These are phyloP conservation scores for Neophaeococcomyces aloes DNA, from an alignment of 2,329 filamentous ascomycete species.

Conservation along the genomic window DNA sequence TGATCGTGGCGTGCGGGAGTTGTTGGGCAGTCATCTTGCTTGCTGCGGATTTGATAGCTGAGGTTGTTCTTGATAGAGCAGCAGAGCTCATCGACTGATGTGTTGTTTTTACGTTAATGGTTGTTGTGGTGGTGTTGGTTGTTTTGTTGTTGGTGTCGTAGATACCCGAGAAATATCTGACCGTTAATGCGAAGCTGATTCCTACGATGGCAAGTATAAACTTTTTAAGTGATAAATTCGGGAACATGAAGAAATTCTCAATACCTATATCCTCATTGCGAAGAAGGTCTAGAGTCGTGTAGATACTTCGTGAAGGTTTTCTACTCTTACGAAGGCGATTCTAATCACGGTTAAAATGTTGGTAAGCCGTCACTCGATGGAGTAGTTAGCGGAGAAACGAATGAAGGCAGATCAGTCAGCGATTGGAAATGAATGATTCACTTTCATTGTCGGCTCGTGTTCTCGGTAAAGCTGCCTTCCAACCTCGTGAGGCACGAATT, in stretches of 20 bases:
- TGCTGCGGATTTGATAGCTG: conserved; percentile 22
- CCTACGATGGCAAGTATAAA: conserved; percentile 1
- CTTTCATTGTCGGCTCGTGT: neutral
- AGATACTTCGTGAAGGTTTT: conserved; percentile 7
- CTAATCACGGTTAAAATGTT: conserved; percentile 1
- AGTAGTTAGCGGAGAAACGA: neutral
- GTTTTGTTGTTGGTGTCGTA: neutral
- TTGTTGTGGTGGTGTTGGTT: too few relatives aligned
- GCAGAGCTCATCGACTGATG: conserved; percentile 1
- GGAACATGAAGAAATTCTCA: conserved; percentile 5
- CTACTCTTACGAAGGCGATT: neutral
- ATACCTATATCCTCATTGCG: conserved; percentile 6
- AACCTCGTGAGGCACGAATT: too few relatives aligned
- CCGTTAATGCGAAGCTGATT: conserved; percentile 7
- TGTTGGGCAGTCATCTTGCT: conserved; percentile 46
- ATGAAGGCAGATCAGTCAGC: conserved; percentile 8
- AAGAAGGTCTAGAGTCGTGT: conserved; percentile 2
- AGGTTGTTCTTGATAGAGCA: conserved; percentile 11
- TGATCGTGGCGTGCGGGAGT: conserved; percentile 60
- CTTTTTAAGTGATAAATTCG: neutral
- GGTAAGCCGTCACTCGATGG: neutral
- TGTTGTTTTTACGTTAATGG: neutral
- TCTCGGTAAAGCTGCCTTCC: neutral
- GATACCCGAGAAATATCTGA: conserved; percentile 2
- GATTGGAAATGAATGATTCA: conserved; percentile 3